phyloP scores from a whole-genome alignment of 441 rosid species.

The Isatis lusitanica region DNA sequence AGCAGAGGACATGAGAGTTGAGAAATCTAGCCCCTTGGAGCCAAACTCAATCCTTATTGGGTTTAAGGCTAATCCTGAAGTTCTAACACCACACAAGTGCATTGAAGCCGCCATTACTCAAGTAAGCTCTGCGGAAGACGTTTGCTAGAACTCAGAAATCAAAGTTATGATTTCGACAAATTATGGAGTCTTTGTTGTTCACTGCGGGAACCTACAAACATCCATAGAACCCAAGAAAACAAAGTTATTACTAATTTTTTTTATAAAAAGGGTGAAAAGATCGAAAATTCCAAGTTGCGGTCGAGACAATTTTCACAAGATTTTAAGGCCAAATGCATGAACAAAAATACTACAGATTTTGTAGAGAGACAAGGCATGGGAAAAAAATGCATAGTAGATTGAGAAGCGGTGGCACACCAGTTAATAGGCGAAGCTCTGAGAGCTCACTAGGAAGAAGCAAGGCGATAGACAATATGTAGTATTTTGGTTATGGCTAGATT shows the following conservation, averaged over 20 bases:
- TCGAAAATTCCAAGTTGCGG: neutral
- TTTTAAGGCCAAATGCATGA: neutral
- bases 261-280: neutral
- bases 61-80: constrained; percentile 21
- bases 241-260: neutral
- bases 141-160: neutral
- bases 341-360: neutral
- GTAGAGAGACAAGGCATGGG: neutral
- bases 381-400: neutral
- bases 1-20: constrained; percentile 23
- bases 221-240: neutral
- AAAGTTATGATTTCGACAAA: constrained; percentile 34
- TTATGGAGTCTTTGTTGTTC: neutral
- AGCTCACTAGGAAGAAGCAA: neutral
- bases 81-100: constrained; percentile 42
- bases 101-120: constrained; percentile 50
- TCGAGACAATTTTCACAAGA: neutral
- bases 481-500: neutral
- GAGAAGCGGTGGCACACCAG: neutral
- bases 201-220: neutral
- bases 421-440: neutral
- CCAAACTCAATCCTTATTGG: constrained; percentile 25
- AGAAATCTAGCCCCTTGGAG: constrained; percentile 35
- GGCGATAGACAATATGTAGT: neutral
- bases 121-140: neutral